Evolutionary conservation across 23 red algal genomes (phyloP).

Genomic region (Gracilaria caudata): DNA sequence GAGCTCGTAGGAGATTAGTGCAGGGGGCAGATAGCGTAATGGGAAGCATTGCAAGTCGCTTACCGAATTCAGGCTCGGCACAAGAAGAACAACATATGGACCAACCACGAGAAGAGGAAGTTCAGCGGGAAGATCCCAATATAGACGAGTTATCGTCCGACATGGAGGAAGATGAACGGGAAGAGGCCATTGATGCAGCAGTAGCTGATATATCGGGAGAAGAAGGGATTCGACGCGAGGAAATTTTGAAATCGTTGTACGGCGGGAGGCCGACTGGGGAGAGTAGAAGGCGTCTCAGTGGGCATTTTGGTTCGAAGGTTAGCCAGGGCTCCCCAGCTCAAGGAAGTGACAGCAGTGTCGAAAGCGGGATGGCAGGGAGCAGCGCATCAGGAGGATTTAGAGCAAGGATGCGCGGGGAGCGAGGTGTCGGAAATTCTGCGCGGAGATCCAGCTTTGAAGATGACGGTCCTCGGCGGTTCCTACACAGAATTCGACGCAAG

Average conservation of each 20-base stretch:
- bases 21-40: constrained; percentile 47
- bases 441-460: background rate
- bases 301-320: background rate
- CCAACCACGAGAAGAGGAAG: constrained; percentile 11
- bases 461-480: constrained; percentile 2
- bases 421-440: constrained; percentile 1
- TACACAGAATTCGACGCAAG: constrained; percentile 4
- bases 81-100: background rate
- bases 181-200: constrained; percentile 46
- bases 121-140: constrained; percentile 10
- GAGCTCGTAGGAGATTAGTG: constrained; percentile 29
- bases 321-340: background rate
- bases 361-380: background rate
- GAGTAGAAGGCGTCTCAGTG: background rate
- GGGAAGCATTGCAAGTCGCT: constrained; percentile 39
- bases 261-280: background rate
- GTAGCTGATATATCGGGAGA: constrained; percentile 47
- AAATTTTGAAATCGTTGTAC: constrained; percentile 36
- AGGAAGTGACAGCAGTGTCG: constrained; percentile 25
- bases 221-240: constrained; percentile 22
- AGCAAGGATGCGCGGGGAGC: constrained; percentile 14
- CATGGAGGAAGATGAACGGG: constrained; percentile 32
- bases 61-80: constrained; percentile 22
- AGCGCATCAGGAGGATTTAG: background rate
- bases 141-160: constrained; percentile 37